A percentile compares a stretch with the other conserved stretches of the same genome.
phyloP scores from a whole-genome alignment of 176 grass and related monocot species.

The Zoysia japonica region DNA sequence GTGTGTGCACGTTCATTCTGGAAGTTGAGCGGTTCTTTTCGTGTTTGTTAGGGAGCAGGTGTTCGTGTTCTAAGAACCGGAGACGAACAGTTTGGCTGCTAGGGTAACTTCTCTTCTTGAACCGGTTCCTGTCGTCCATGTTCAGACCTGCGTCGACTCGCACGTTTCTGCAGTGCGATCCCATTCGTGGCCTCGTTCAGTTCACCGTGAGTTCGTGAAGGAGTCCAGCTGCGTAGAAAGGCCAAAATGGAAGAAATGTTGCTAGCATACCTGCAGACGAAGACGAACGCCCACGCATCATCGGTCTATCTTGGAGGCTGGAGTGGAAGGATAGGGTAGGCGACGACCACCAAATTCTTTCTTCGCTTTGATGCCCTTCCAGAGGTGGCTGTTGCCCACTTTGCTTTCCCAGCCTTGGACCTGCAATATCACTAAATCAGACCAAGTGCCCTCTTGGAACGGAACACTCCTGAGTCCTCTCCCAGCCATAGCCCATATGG shows the following conservation, averaged over 20 bases:
- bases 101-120: too few relatives aligned
- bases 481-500: too few relatives aligned
- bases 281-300: constrained; percentile 13
- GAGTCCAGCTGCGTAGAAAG: neutral
- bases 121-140: too few relatives aligned
- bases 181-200: neutral
- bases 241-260: neutral
- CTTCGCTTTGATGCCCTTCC: constrained; percentile 5
- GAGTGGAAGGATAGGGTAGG: constrained; percentile 31
- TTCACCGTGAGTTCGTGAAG: neutral
- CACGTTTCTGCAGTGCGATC: neutral
- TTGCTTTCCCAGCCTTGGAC: constrained; percentile 38
- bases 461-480: neutral
- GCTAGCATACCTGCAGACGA: neutral
- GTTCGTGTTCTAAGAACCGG: neutral
- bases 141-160: too few relatives aligned
- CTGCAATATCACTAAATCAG: neutral
- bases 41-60: neutral
- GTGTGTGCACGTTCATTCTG: neutral
- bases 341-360: constrained; percentile 11
- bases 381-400: constrained; percentile 41
- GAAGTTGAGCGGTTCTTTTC: constrained; percentile 13
- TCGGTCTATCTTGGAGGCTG: constrained; percentile 10
- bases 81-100: neutral
- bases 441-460: constrained; percentile 22